Evolutionary conservation across 306 rosid species (phyloP), one percentile per base, ranked within the genome.

Genomic region (Dalbergia cultrata): DNA sequence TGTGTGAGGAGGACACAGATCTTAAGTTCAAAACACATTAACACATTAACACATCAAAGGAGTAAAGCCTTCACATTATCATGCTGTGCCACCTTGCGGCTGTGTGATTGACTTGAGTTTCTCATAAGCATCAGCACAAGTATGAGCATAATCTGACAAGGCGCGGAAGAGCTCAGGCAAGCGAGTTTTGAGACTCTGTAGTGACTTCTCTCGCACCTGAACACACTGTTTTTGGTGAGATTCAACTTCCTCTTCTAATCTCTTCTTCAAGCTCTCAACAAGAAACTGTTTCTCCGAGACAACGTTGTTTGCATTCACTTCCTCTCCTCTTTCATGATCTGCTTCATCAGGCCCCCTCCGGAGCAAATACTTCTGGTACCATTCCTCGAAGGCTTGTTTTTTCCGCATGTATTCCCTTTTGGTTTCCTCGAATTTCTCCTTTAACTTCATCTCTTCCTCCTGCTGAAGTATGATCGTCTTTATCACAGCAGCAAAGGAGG

Each of bases 401-500:
- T 90, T 93, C 44, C 87, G 91, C 19, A 87, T 6, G 81, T 52
- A 87, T 52, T 91, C 98, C 82, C 88, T 90, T 72, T 79, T 64
- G 50, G 92, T 90, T 72, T 93, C 94, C 82, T 93, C 93, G 1
- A 81, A 88, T 84, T 83, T 90, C 72, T 91, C 98, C 82, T 90
- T 93, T 49, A 85, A 85, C 90, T 84, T 93, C 97, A 91, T 88
- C 81, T 93, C 97, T 83, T 93, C 98, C 79, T 91, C 98, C 78
- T 93, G 98, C 45, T 85, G 88, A 88, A 83, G 31, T 60, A 88
- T 77, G 58, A 93, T 93, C 13, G 90, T 87, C 85, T 90, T 88
- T 54, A 93, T 90, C 74, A 90, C 90, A 0, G 98, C 98, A 5
- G 85, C 91, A 65, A 93, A 93, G 56, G 98, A 93, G 52, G 90